Evolutionary conservation across 2,329 filamentous ascomycete genomes (phyloP).

Genomic region (Pseudocercospora crystallina): DNA sequence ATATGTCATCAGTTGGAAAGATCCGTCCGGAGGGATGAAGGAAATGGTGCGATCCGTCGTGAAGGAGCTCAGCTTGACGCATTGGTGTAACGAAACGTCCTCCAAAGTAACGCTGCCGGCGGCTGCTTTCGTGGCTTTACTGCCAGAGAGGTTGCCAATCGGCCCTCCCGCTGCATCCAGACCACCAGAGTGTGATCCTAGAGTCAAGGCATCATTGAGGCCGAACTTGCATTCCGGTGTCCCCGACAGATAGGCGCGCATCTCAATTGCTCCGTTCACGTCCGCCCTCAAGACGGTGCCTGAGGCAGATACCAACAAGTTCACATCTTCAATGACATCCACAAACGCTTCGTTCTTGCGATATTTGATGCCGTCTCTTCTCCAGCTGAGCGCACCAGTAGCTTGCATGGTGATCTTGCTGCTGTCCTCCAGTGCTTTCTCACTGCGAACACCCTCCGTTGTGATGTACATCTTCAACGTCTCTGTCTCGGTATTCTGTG

Average conservation of each 20-base stretch:
- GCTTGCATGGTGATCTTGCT: conserved; percentile 99
- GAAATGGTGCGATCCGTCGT: conserved; percentile 95
- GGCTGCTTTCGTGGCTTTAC: conserved; percentile 90
- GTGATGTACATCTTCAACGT: conserved; percentile 99
- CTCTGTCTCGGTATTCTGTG: conserved; percentile 97
- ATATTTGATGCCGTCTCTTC: conserved; percentile 96
- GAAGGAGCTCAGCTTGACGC: conserved; percentile 95
- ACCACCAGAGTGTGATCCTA: conserved; percentile 60
- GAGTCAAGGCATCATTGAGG: conserved; percentile 87
- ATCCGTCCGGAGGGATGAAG: conserved; percentile 93
- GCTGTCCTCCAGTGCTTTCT: conserved; percentile 79
- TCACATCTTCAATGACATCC: conserved; percentile 98
- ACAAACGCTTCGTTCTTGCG: conserved; percentile 99
- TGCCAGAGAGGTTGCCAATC: conserved; percentile 73
- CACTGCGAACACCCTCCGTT: conserved; percentile 95
- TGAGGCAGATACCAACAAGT: conserved; percentile 97
- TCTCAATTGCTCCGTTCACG: conserved; percentile 95
- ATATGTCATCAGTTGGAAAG: conserved; percentile 98
- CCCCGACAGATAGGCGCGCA: conserved; percentile 95
- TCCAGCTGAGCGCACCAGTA: conserved; percentile 93
- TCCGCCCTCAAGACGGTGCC: conserved; percentile 93
- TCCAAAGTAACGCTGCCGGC: conserved; percentile 94
- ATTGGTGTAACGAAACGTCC: conserved; percentile 98
- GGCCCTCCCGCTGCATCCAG: conserved; percentile 57
- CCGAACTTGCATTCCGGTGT: conserved; percentile 99